A percentile compares a stretch with the other conserved stretches of the same genome.
Evolutionary conservation across 2,329 filamentous ascomycete species (phyloP).

Genomic region (Huntiella decipiens): DNA sequence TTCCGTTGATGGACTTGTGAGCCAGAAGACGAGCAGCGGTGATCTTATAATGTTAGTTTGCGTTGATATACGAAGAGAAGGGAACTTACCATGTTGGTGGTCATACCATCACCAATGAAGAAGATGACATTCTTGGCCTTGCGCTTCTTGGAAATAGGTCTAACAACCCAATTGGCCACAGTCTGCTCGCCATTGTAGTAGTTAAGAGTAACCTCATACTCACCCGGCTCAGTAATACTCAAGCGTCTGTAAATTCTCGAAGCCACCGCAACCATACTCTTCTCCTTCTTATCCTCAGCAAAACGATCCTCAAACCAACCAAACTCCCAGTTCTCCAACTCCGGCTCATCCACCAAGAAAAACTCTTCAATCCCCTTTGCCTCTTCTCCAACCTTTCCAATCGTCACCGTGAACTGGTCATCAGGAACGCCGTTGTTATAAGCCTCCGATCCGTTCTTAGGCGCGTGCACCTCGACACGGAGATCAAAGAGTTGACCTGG

Average conservation of each 20-base stretch:
- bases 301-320: slow-evolving; percentile 75
- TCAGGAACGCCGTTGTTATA: slow-evolving; percentile 50
- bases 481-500: slow-evolving; percentile 73
- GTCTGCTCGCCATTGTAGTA: slow-evolving; percentile 60
- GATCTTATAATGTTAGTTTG: slow-evolving; percentile 23
- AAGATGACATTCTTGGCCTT: slow-evolving; percentile 73
- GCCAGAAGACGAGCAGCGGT: slow-evolving; percentile 63
- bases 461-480: slow-evolving; percentile 63
- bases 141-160: slow-evolving; percentile 47
- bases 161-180: slow-evolving; percentile 57
- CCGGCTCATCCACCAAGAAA: slow-evolving; percentile 51
- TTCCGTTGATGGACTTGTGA: slow-evolving; percentile 69
- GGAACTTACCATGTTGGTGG: slow-evolving; percentile 43
- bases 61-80: background rate
- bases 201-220: slow-evolving; percentile 55
- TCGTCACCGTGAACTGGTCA: slow-evolving; percentile 55
- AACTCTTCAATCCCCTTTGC: slow-evolving; percentile 40
- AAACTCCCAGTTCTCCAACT: slow-evolving; percentile 66
- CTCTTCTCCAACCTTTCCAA: slow-evolving; percentile 41
- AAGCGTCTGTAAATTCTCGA: slow-evolving; percentile 61
- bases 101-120: slow-evolving; percentile 60
- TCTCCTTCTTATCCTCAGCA: slow-evolving; percentile 48
- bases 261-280: slow-evolving; percentile 61
- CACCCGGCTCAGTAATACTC: slow-evolving; percentile 58
- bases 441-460: slow-evolving; percentile 65